Evolutionary conservation across 164 flowering plant species (phyloP), one percentile per base, ranked within the genome.

Genomic region (Berberis vulgaris): DNA sequence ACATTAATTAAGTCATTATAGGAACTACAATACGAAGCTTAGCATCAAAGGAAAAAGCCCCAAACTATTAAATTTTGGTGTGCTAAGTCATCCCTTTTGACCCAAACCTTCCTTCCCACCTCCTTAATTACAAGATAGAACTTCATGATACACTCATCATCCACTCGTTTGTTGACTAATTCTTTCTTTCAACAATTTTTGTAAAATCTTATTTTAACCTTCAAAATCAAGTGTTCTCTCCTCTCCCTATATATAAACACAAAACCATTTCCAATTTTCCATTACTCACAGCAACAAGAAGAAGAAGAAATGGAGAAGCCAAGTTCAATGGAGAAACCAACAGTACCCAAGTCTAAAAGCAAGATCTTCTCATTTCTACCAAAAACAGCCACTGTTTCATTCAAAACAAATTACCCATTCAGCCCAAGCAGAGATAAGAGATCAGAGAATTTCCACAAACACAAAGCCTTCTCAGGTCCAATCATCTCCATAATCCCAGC

Each of bases 401-500:
- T 86, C 57, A 65, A 71, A 2, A 52, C 3, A 12, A 74, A 64
- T 44, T 71, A 57, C 10, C 86, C 80, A 1, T 78, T 74, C 74
- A 85, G 87, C 56, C 90, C 92, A 10, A 70, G 79, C 4, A 64
- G 72, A 62, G 86, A 82, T 11, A 74, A 61, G 50, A 57, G 74
- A 47, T 38, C 63, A 7, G 69, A 68, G 1, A 41, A 50, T 41
- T 8, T 13, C 6, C 43, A 40, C 49, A 77, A 66, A 66, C 41
- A n/a, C 66, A 76, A 65, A 55, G 1, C 73, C 26, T 88, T 82
- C 57, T 86, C 91, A 1, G 91, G 88, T 52, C 88, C 88, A 43
- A 73, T 81, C 7, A 62, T 72, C 1, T 65, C 83, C 1, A 70
- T 84, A 1, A 71, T 91, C 49, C 96, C 96, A 0, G 82, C 45